Evolutionary conservation across 352 stramenopile genomes (phyloP).

Genomic region (Globisporangium radiosum): DNA sequence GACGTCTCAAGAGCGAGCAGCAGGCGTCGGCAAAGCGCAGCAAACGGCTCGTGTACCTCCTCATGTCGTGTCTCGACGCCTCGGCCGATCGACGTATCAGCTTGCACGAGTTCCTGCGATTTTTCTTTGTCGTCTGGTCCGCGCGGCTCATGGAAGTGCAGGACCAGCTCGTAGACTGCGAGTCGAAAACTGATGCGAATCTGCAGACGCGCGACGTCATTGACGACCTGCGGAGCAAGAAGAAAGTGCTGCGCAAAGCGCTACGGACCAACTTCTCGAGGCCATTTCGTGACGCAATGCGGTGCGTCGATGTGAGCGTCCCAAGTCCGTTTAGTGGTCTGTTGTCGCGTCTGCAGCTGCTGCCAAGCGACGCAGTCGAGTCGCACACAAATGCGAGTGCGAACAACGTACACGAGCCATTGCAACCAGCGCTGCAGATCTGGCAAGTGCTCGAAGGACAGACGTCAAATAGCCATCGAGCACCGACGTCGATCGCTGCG

Average conservation of each 20-base stretch:
- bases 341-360: constrained; percentile 24
- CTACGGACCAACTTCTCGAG: constrained; percentile 48
- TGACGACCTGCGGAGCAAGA: constrained; percentile 10
- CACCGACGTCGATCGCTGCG: constrained; percentile 14
- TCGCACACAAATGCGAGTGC: too few relatives aligned
- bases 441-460: constrained; percentile 30
- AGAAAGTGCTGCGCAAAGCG: constrained; percentile 25
- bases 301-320: constrained; percentile 28
- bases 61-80: constrained; percentile 42
- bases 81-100: constrained; percentile 36
- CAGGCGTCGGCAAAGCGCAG: constrained; percentile 7
- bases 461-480: constrained; percentile 14
- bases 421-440: constrained; percentile 14
- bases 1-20: constrained; percentile 16
- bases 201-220: constrained; percentile 1
- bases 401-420: too few relatives aligned
- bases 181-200: constrained; percentile 7
- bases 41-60: constrained; percentile 44
- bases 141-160: constrained; percentile 41
- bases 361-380: background rate
- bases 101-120: constrained; percentile 38
- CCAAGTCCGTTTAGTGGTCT: constrained; percentile 35
- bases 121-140: constrained; percentile 55
- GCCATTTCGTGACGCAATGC: constrained; percentile 48
- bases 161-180: constrained; percentile 25